These are phyloP conservation scores for Mediolabrus comicus DNA, from an alignment of 108 stramenopile species.

Conservation along the genomic window DNA sequence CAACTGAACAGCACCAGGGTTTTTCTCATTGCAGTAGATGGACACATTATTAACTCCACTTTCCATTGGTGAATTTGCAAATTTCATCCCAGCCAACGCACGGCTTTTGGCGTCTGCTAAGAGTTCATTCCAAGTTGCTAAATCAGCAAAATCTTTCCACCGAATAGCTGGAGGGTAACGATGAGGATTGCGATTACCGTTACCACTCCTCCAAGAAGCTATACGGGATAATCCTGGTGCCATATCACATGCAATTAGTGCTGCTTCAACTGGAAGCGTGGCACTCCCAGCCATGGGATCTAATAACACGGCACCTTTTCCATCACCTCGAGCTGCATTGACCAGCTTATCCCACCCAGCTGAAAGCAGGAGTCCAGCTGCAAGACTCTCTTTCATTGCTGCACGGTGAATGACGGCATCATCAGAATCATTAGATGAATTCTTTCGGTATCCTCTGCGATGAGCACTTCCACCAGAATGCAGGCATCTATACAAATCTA, in stretches of 20 bases:
- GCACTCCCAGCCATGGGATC: constrained; percentile 88
- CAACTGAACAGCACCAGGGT: constrained; percentile 36
- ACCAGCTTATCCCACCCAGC: constrained; percentile 66
- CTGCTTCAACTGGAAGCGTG: constrained; percentile 72
- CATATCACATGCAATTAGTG: constrained; percentile 73
- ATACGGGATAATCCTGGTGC: constrained; percentile 78
- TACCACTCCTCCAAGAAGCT: constrained; percentile 40
- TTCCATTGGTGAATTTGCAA: constrained; percentile 29
- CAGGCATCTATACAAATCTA: constrained; percentile 67
- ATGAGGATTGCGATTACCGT: constrained; percentile 36
- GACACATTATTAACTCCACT: constrained; percentile 15
- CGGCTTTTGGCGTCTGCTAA: constrained; percentile 63
- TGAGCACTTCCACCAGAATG: constrained; percentile 71
- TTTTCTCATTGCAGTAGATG: constrained; percentile 53
- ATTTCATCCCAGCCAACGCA: constrained; percentile 54
- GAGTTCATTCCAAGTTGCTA: constrained; percentile 57
- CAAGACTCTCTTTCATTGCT: constrained; percentile 84
- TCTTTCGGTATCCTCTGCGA: constrained; percentile 62
- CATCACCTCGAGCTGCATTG: constrained; percentile 35
- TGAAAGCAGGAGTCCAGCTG: constrained; percentile 70
- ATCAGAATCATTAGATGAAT: background rate
- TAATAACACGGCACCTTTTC: constrained; percentile 38
- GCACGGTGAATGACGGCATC: constrained; percentile 62
- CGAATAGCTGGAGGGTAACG: constrained; percentile 61
- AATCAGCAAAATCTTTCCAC: constrained; percentile 58